Conservation (phyloP, 2,329 filamentous ascomycete genomes). For the Myriosclerotinia curreyana region DNA sequence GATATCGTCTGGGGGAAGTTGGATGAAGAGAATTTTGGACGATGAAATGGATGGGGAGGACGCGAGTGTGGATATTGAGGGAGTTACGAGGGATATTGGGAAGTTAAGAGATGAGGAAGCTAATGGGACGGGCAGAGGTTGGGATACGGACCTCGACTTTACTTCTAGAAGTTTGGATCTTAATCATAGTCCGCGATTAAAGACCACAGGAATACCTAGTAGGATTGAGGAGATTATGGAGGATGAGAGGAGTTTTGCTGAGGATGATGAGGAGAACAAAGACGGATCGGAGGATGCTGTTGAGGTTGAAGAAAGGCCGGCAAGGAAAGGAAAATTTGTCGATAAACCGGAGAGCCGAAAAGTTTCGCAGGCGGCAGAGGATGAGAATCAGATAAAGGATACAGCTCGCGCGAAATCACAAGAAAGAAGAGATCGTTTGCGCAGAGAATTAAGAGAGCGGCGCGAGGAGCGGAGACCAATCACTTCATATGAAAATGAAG, state of each 20-base stretch:
- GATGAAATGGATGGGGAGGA: slow-evolving; percentile 13
- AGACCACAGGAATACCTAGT: slow-evolving; percentile 18
- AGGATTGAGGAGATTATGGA: slow-evolving; percentile 34
- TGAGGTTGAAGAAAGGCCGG: neutral
- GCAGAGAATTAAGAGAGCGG: slow-evolving; percentile 11
- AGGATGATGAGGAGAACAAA: slow-evolving; percentile 18
- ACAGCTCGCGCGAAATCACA: slow-evolving; percentile 1
- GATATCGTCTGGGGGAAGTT: neutral
- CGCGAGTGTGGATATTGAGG: slow-evolving; percentile 18
- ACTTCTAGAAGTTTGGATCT: slow-evolving; percentile 33
- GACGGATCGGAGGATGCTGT: neutral
- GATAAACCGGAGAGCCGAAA: neutral
- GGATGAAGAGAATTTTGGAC: slow-evolving; percentile 19
- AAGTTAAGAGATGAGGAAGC: slow-evolving; percentile 19
- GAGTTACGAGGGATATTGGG: slow-evolving; percentile 21
- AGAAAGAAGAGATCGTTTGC: slow-evolving; percentile 17
- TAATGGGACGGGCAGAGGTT: slow-evolving; percentile 19
- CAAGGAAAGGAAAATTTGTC: neutral
- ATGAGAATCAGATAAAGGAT: slow-evolving; percentile 1
- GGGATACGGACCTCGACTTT: slow-evolving; percentile 36
- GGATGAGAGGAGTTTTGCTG: slow-evolving; percentile 26
- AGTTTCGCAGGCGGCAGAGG: neutral
- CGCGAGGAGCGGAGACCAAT: slow-evolving; percentile 16
- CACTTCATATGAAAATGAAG: slow-evolving; percentile 15
- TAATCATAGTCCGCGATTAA: slow-evolving; percentile 26